phyloP scores from a whole-genome alignment of 495 filamentous ascomycete genomes.

The Jackrogersella minutella region DNA sequence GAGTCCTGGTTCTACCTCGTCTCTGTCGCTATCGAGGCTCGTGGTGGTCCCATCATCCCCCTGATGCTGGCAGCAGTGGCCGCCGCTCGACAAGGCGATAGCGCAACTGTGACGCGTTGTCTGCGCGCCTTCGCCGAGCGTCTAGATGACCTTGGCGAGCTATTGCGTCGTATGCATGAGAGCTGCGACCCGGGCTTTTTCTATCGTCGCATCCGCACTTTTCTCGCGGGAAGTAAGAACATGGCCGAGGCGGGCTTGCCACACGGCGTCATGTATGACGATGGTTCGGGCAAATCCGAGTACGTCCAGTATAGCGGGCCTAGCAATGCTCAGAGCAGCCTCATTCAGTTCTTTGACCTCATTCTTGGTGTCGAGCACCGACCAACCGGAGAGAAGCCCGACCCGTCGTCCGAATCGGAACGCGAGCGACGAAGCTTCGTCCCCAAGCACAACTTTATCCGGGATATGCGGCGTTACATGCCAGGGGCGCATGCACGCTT shows the following conservation, averaged over 20 bases:
- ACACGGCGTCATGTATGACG: constrained; percentile 84
- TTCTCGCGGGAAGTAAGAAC: constrained; percentile 94
- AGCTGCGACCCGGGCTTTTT: constrained; percentile 92
- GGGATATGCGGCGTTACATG: constrained; percentile 98
- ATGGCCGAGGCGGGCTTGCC: constrained; percentile 94
- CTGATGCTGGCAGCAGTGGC: constrained; percentile 87
- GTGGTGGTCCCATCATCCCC: constrained; percentile 86
- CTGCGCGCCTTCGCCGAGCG: constrained; percentile 82
- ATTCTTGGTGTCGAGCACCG: constrained; percentile 90
- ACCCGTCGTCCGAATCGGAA: constrained; percentile 54
- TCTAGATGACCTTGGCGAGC: constrained; percentile 77
- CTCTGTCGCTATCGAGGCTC: constrained; percentile 94
- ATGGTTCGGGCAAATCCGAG: constrained; percentile 67
- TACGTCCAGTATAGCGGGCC: constrained; percentile 88
- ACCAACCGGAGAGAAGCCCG: constrained; percentile 78
- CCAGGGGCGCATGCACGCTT: constrained; percentile 91
- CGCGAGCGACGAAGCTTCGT: constrained; percentile 62
- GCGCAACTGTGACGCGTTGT: constrained; percentile 72
- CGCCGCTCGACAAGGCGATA: constrained; percentile 78
- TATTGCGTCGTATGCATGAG: constrained; percentile 89
- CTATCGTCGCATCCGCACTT: constrained; percentile 91
- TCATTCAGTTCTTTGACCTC: constrained; percentile 95
- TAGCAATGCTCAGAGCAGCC: constrained; percentile 92
- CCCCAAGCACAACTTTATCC: constrained; percentile 86
- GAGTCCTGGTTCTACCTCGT: constrained; percentile 99